Evolutionary conservation across 2,329 filamentous ascomycete genomes (phyloP).

Genomic region (Botrytis cinerea): DNA sequence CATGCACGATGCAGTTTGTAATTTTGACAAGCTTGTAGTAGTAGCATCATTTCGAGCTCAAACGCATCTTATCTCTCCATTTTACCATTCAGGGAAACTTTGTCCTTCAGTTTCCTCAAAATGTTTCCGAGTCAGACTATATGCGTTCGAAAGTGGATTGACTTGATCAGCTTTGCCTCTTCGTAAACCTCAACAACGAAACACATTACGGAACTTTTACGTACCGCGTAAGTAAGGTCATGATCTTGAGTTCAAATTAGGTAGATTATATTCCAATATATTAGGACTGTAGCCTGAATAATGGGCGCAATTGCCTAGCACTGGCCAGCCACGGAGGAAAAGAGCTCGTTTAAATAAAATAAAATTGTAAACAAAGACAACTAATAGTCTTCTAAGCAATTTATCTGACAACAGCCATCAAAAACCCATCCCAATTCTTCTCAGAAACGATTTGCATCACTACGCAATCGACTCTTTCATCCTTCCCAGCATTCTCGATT

Average conservation of each 20-base stretch:
- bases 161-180: neutral
- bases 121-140: neutral
- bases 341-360: neutral
- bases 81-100: neutral
- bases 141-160: neutral
- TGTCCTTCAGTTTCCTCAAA: neutral
- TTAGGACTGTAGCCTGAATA: neutral
- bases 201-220: neutral
- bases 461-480: neutral
- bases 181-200: neutral
- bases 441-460: constrained; percentile 12
- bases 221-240: neutral
- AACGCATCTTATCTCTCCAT: neutral
- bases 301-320: neutral
- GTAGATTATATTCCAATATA: neutral
- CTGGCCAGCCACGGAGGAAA: neutral
- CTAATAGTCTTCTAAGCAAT: neutral
- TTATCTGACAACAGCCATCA: constrained; percentile 1
- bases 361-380: neutral
- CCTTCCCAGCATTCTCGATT: neutral
- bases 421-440: constrained; percentile 3
- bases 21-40: neutral
- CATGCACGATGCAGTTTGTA: neutral
- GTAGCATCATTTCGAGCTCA: neutral
- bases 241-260: neutral